Evolutionary conservation across 2,329 filamentous ascomycete genomes (phyloP).

Genomic region (Tolypocladium nubicola): DNA sequence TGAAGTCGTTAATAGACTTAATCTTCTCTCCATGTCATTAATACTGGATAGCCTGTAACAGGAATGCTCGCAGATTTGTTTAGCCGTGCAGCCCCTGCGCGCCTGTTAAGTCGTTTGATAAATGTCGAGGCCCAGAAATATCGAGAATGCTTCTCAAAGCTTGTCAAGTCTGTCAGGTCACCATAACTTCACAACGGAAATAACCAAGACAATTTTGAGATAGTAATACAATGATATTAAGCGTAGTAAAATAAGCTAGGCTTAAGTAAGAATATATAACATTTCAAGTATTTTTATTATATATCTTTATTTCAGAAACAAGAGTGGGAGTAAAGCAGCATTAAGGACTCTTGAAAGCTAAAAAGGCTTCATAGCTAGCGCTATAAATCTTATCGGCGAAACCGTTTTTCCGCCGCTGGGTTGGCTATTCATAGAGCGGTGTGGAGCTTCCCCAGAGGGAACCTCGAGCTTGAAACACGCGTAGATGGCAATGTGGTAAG

Average conservation of each 20-base stretch:
- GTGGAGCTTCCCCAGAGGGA: background rate
- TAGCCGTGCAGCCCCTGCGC: background rate
- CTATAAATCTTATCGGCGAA: background rate
- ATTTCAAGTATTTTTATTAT: background rate
- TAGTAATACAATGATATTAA: background rate
- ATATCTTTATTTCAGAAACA: background rate
- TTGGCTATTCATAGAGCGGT: background rate
- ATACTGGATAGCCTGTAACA: background rate
- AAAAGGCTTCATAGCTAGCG: background rate
- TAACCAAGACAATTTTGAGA: too few species aligned
- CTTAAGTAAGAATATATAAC: too few species aligned
- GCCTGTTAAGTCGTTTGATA: background rate
- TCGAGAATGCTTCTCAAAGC: background rate
- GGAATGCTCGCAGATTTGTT: background rate
- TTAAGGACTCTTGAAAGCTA: background rate
- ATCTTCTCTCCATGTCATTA: background rate
- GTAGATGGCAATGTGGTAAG: background rate
- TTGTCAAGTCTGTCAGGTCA: background rate
- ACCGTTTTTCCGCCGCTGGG: background rate
- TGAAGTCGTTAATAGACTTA: background rate
- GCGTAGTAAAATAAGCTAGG: background rate
- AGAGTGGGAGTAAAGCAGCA: too few species aligned
- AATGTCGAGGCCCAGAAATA: background rate
- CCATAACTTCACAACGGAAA: background rate
- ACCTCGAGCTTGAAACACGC: background rate